Evolutionary conservation across 1,284 basidiomycete genomes (phyloP), one percentile per base, ranked within the genome.

Genomic region (Phlebopus sp.): DNA sequence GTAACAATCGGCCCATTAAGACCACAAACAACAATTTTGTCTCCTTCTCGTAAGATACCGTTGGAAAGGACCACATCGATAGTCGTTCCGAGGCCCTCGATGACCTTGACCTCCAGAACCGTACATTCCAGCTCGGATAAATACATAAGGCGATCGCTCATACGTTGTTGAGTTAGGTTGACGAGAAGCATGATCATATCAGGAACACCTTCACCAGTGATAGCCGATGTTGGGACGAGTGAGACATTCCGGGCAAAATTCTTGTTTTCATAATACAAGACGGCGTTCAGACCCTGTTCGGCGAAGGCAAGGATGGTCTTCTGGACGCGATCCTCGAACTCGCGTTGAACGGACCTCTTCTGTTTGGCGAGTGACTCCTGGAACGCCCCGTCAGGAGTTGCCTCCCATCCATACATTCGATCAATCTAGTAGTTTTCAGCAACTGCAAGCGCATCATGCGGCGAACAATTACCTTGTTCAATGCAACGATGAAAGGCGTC

Each of bases 151-250:
- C 87, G 81, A 66, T 96, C 92, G 66, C 90, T 95, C 96, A 99
- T 98, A 52, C 97, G 84, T 70, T 96, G 91, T 69, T 99, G 97
- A 7, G 97, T 99, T 48, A 99, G 79, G 68, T 97, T 95, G 70
- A 98, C 84, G 64, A 99, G 85, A 30, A 99, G 80, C 86, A 95
- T 92, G 69, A 99, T 94, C 92, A 99, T 94, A 73, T 99, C 97
- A n/a, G 97, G 97, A 19, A 99, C 82, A 73, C 97, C 97, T 73
- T 99, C 97, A 53, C 97, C 97, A 1, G 96, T 97, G 68, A 96
- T 84, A 25, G 97, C 97, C 47, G 96, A 98, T 5, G 97, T 99
- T 29, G 97, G 97, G 14, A 99, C 96, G 37, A 99, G 77, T 9
- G 94, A 97, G 54, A 99, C 95, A 61, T 95, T 94, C 52, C 89